Evolutionary conservation across 768 basidiomycete species (phyloP), one percentile per base, ranked within the genome.

Genomic region (Coprinellus micaceus): DNA sequence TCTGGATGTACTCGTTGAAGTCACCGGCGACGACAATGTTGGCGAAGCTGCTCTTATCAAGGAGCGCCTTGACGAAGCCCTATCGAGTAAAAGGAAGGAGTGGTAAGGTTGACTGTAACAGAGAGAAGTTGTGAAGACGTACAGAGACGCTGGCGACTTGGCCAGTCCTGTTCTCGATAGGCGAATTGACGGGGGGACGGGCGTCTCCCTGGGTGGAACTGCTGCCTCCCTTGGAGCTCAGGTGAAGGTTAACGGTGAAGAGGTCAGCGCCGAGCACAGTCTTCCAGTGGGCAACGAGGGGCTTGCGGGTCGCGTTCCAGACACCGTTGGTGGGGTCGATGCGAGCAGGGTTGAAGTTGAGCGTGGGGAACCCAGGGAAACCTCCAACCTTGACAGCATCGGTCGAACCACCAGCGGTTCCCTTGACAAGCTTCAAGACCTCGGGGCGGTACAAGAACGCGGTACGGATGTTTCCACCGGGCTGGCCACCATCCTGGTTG

Each of bases 391-490:
- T 59, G 1, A 77, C 75, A 12, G 73, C 68, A 53, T 82, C 74
- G 1, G 80, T 72, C 0, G 83, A 70, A 9, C 77, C 75, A 39
- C 84, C 84, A 50, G 66, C 72, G 39, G 74, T 69, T 4, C 77
- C 79, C 7, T 74, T 63, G 37, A 79, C 74, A 6, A 84, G 72
- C 1, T 64, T 69, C 10, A 85, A 60, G 54, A 76, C 80, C 48
- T 82, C 79, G 10, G 82, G 71, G 36, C 77, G 77, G 66, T 80
- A 82, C 78, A 85, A 60, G 61, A 80, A 84, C 2, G 77, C 84
- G 51, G 78, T 76, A 39, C 84, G 75, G 58, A 85, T 86, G 61
- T 86, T 86, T 33, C 82, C 83, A 21, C 85, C 85, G 7, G 81
- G 82, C 54, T 78, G 63, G 4, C 84, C 85, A 25, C 85, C 85